Conservation (phyloP, 2,329 filamentous ascomycete species). For the Thielaviopsis cerberus region DNA sequence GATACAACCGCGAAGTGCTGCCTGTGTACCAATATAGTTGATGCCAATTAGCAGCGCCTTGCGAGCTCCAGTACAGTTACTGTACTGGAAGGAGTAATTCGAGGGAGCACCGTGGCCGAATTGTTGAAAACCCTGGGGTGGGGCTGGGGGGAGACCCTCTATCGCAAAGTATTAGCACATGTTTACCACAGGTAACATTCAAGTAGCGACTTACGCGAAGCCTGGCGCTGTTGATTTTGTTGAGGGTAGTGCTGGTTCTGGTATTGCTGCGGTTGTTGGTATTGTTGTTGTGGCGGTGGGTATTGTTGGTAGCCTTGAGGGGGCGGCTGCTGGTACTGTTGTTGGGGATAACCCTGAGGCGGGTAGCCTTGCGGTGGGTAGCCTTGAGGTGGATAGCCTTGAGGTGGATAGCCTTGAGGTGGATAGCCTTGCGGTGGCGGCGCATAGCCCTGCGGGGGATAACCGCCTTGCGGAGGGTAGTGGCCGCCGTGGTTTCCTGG, state of each 20-base stretch:
- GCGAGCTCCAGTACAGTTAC: constrained; percentile 68
- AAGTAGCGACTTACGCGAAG: neutral
- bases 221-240: neutral
- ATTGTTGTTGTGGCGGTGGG: constrained; percentile 12
- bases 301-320: constrained; percentile 7
- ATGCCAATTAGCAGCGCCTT: constrained; percentile 41
- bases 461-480: constrained; percentile 14
- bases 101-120: constrained; percentile 68
- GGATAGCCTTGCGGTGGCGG: constrained; percentile 14
- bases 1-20: constrained; percentile 40
- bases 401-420: constrained; percentile 4
- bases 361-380: constrained; percentile 1
- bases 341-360: constrained; percentile 1
- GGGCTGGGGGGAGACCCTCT: constrained; percentile 35
- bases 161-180: constrained; percentile 18
- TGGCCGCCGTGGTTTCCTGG: constrained; percentile 12
- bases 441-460: constrained; percentile 13
- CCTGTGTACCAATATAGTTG: constrained; percentile 40
- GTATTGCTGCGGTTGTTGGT: constrained; percentile 8
- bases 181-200: neutral
- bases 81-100: constrained; percentile 75
- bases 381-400: constrained; percentile 5
- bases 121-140: constrained; percentile 46
- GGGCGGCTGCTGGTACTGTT: neutral
- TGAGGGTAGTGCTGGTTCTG: neutral